phyloP scores from a whole-genome alignment of 2,329 filamentous ascomycete species.

The Beauveria varroae region DNA sequence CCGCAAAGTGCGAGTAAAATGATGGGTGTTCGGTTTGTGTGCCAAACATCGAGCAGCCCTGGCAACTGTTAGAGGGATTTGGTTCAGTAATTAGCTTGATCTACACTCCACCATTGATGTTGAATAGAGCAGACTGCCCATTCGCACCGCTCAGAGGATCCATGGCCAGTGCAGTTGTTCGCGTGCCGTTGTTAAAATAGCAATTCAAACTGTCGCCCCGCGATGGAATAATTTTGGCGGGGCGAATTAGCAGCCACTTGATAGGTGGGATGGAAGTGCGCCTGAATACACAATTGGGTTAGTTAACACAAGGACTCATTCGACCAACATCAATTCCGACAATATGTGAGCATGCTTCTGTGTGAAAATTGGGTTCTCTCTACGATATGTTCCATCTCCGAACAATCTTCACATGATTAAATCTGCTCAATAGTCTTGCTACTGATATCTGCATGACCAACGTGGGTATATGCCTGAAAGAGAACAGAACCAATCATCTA shows the following conservation, averaged over 20 bases:
- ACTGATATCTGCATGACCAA: too few relatives aligned
- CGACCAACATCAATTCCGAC: too few relatives aligned
- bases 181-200: constrained; percentile 8
- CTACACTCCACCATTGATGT: constrained; percentile 11
- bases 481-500: too few relatives aligned
- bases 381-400: too few relatives aligned
- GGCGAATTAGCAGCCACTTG: constrained; percentile 14
- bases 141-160: constrained; percentile 1
- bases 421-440: too few relatives aligned
- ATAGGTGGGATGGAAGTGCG: constrained; percentile 3
- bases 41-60: constrained; percentile 38
- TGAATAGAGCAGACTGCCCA: constrained; percentile 6
- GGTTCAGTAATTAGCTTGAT: background rate
- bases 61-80: background rate
- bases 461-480: too few relatives aligned
- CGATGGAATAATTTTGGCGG: constrained; percentile 18
- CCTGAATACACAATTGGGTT: background rate
- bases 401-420: too few relatives aligned
- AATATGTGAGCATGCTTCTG: too few relatives aligned
- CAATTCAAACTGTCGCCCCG: constrained; percentile 12
- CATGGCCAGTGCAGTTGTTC: constrained; percentile 12
- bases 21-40: constrained; percentile 37
- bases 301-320: too few relatives aligned
- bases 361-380: too few relatives aligned
- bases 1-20: constrained; percentile 31